Conservation (phyloP, 768 basidiomycete species). For the Basidioascus undulatus region DNA sequence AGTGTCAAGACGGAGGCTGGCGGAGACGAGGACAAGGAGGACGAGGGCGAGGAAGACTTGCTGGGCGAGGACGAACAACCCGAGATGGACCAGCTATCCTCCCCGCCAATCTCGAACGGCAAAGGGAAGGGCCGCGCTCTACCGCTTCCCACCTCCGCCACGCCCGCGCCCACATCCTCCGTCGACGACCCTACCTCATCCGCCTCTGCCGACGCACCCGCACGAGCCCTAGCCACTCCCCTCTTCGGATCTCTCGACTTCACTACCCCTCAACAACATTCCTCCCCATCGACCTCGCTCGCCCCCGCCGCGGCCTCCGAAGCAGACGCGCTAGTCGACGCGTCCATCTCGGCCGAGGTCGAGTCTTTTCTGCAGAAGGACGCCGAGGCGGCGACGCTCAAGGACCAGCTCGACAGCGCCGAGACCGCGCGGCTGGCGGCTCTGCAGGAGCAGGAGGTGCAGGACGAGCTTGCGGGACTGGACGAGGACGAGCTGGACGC, state of each 20-base stretch:
- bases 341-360: conserved; percentile 44
- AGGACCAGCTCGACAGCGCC: conserved; percentile 37
- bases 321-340: conserved; percentile 37
- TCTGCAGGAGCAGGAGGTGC: conserved; percentile 35
- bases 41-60: conserved; percentile 10
- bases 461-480: conserved; percentile 25
- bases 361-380: conserved; percentile 36
- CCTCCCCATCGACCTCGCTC: conserved; percentile 5
- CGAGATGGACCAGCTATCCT: too few relatives aligned
- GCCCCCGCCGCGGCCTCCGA: conserved; percentile 15
- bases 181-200: too few relatives aligned
- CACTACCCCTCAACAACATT: conserved; percentile 1
- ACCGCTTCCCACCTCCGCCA: background rate
- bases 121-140: conserved; percentile 13
- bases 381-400: conserved; percentile 17
- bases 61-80: conserved; percentile 18
- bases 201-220: too few relatives aligned
- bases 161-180: too few relatives aligned
- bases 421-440: conserved; percentile 38
- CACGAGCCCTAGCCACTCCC: too few relatives aligned
- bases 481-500: conserved; percentile 74
- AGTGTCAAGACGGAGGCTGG: conserved; percentile 27
- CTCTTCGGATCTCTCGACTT: conserved; percentile 12
- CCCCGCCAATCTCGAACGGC: conserved; percentile 10
- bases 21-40: conserved; percentile 19